Evolutionary conservation across 352 stramenopile species (phyloP).

Genomic region (Phytopythium montanum): DNA sequence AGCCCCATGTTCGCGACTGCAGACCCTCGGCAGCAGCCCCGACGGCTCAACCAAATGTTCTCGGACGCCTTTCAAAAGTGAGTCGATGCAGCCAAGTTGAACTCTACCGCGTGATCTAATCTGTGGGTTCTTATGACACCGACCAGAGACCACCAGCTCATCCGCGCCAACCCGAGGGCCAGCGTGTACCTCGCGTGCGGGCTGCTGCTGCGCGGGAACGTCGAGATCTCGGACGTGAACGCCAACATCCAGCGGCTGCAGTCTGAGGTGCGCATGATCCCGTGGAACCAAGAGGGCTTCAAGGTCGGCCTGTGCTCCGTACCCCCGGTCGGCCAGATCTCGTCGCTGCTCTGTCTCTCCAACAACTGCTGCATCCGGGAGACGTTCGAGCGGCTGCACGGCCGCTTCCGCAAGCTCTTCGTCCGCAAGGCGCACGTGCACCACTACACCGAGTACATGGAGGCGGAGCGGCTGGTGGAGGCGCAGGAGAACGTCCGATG

Average conservation of each 20-base stretch:
- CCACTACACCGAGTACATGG: slow-evolving; percentile 88
- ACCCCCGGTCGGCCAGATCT: slow-evolving; percentile 47
- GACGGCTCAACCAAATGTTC: slow-evolving; percentile 63
- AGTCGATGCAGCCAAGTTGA: slow-evolving; percentile 4
- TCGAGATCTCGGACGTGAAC: slow-evolving; percentile 88
- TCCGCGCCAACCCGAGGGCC: slow-evolving; percentile 59
- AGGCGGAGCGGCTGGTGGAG: slow-evolving; percentile 39
- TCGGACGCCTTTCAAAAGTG: slow-evolving; percentile 60
- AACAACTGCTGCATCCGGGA: slow-evolving; percentile 88
- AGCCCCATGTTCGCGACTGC: slow-evolving; percentile 47
- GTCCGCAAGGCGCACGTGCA: slow-evolving; percentile 76
- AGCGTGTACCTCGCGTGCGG: slow-evolving; percentile 85
- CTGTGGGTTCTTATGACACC: slow-evolving; percentile 11
- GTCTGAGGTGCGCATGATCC: slow-evolving; percentile 81
- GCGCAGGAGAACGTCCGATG: slow-evolving; percentile 57
- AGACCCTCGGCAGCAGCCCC: slow-evolving; percentile 49
- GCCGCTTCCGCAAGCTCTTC: slow-evolving; percentile 82
- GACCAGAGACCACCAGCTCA: slow-evolving; percentile 67
- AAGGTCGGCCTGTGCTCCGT: slow-evolving; percentile 81
- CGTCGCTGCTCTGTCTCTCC: slow-evolving; percentile 76
- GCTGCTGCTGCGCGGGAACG: slow-evolving; percentile 79
- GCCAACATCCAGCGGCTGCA: slow-evolving; percentile 83
- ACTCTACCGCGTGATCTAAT: not conserved
- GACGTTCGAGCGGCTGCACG: slow-evolving; percentile 73
- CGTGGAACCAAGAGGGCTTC: slow-evolving; percentile 91